Evolutionary conservation across 352 stramenopile genomes (phyloP).

Genomic region (Detonula confervacea): DNA sequence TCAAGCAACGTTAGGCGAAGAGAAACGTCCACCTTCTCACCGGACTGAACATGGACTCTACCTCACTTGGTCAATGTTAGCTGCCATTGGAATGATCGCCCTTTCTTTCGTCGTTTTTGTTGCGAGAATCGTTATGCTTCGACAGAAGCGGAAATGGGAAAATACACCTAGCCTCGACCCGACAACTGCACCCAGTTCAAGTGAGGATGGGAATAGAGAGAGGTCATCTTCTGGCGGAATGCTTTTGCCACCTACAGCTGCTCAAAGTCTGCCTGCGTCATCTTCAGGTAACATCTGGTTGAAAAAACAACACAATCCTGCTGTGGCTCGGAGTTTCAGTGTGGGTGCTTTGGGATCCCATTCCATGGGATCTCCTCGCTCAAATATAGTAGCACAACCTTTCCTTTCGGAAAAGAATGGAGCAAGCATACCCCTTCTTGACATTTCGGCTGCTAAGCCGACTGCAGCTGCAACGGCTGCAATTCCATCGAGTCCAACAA

Average conservation of each 20-base stretch:
- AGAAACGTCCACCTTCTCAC: constrained; percentile 39
- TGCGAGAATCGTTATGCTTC: constrained; percentile 52
- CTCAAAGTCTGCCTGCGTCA: constrained; percentile 20
- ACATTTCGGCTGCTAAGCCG: background rate
- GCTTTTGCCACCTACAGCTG: constrained; percentile 17
- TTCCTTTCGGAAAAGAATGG: constrained; percentile 35
- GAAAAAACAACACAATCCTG: constrained; percentile 15
- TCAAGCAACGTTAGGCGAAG: constrained; percentile 17
- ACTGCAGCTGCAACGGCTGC: background rate
- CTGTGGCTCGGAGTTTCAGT: constrained; percentile 48
- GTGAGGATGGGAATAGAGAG: constrained; percentile 32
- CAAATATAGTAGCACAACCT: constrained; percentile 11
- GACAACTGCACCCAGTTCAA: constrained; percentile 41
- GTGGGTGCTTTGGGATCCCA: constrained; percentile 41
- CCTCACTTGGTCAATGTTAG: constrained; percentile 64
- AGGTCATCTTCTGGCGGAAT: constrained; percentile 27
- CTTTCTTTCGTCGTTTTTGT: constrained; percentile 42
- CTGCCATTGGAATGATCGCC: constrained; percentile 36
- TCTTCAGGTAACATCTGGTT: constrained; percentile 27
- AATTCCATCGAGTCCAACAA: background rate
- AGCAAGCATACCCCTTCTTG: constrained; percentile 2
- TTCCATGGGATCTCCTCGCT: constrained; percentile 7
- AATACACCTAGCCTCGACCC: constrained; percentile 37
- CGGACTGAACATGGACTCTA: constrained; percentile 61
- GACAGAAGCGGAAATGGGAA: constrained; percentile 60